Evolutionary conservation across 345 rosid species (phyloP).

Genomic region (Iberis pinnata): DNA sequence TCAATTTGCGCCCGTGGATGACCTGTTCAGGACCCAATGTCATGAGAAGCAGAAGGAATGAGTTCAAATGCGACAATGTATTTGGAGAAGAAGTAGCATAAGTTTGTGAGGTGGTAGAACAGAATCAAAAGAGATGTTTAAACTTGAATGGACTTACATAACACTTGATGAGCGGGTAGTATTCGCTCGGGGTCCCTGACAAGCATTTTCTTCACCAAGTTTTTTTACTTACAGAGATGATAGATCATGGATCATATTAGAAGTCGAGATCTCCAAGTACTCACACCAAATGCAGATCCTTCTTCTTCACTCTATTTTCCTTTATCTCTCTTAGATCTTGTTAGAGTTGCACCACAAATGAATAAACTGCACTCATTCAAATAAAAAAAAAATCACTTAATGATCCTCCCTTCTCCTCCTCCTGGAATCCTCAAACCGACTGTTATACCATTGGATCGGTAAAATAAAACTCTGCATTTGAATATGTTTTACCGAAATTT

Average conservation of each 20-base stretch:
- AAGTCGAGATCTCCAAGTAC: constrained; percentile 88
- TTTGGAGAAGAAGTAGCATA: too few species aligned
- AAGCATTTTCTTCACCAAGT: constrained; percentile 81
- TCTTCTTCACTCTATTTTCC: too few species aligned
- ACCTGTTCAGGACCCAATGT: constrained; percentile 36
- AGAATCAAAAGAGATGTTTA: constrained; percentile 11
- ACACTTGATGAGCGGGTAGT: constrained; percentile 73
- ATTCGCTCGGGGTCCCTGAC: constrained; percentile 68
- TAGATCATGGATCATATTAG: constrained; percentile 79
- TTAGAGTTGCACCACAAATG: too few species aligned
- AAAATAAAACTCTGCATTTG: constrained; percentile 68
- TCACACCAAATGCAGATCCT: too few species aligned
- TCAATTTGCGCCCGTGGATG: constrained; percentile 88
- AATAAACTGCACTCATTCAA: too few species aligned
- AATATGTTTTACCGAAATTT: constrained; percentile 85
- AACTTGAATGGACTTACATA: constrained; percentile 51
- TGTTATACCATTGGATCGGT: too few species aligned
- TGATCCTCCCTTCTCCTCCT: too few species aligned
- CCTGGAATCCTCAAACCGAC: too few species aligned
- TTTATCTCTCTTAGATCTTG: too few species aligned
- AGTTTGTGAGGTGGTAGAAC: too few species aligned
- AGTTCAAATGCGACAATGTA: too few species aligned
- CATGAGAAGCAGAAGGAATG: constrained; percentile 6
- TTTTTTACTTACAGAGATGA: constrained; percentile 74
- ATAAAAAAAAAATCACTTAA: too few species aligned